Evolutionary conservation across 2,329 filamentous ascomycete genomes (phyloP).

Genomic region (Botrytis hyacinthi): DNA sequence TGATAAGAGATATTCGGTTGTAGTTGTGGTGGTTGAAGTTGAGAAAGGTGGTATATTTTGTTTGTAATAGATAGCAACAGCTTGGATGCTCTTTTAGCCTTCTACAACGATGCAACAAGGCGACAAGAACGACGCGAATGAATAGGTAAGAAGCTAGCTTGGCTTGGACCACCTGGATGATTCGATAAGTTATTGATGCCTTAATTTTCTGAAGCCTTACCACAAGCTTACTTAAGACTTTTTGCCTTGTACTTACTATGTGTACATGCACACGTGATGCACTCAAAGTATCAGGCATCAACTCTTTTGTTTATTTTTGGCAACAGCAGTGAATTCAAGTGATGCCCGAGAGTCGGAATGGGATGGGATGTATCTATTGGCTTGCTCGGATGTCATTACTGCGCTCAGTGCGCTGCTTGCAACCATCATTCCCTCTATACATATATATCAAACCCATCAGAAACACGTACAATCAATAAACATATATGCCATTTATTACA

Average conservation of each 20-base stretch:
- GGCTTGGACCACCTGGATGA: neutral
- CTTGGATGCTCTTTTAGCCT: conserved; percentile 27
- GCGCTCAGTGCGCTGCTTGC: neutral
- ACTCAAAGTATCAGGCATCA: neutral
- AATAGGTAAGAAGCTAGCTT: conserved; percentile 1
- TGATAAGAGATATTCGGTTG: conserved; percentile 24
- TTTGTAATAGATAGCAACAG: conserved; percentile 30
- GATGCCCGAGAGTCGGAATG: neutral
- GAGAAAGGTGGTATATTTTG: conserved; percentile 21
- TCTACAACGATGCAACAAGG: conserved; percentile 16
- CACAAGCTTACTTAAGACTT: neutral
- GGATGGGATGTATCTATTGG: neutral
- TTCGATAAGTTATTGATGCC: neutral
- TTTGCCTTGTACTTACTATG: no score
- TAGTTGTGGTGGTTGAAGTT: conserved; percentile 28
- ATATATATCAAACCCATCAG: neutral
- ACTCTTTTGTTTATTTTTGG: neutral
- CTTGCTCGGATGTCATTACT: neutral
- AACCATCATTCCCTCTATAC: neutral
- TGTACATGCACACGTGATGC: no score
- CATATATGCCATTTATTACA: neutral
- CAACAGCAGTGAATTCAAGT: neutral
- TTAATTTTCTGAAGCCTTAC: neutral
- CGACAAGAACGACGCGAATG: conserved; percentile 22
- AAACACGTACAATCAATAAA: neutral